Evolutionary conservation across 1,284 basidiomycete genomes (phyloP), one percentile per base, ranked within the genome.

Genomic region (Boletus sp.): DNA sequence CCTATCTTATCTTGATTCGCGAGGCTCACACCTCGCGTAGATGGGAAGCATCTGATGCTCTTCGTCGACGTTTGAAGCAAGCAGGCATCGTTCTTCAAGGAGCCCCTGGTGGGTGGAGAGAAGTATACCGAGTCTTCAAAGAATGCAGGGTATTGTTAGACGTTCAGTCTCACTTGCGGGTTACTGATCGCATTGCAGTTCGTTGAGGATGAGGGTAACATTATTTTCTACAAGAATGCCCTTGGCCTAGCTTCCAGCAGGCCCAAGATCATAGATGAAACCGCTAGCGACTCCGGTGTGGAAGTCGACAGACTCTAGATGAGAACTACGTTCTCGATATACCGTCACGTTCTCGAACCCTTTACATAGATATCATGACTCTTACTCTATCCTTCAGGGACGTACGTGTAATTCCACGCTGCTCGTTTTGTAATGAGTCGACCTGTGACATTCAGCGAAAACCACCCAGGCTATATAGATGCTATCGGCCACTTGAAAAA

Each of bases 191-290:
- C 4, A 50, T 46, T 44, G 44, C 48, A 83, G 82, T 95, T 92
- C 68, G 87, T 96, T 45, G 94, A 97, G 70, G 92, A 96, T 64
- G 87, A 91, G 60, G 92, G 91, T 47, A 83, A 92, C 61, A 80
- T 96, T 53, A 67, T 93, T 49, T 96, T 97, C 76, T 97, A 85
- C 82, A 94, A 94, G 77, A 90, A 97, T 61, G 79, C 84, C 4
- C 57, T 74, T 32, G 94, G 94, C 55, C 71, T 94, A 49, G 88
- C 91, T 43, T 69, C 81, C 54, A 75, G 80, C 60, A 77, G 80
- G 55, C 82, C 88, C 16, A 74, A 78, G 53, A 80, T 81, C 58
- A 69, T 73, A 40, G 85, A 87, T 50, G 72, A 68, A 52, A 72
- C 73, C 43, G 81, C 82, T 39, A 90, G 82, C 62, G 91, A 95